Base-by-base conservation (phyloP, 2,329 filamentous ascomycete species). In the Aschersonia sp. region DNA sequence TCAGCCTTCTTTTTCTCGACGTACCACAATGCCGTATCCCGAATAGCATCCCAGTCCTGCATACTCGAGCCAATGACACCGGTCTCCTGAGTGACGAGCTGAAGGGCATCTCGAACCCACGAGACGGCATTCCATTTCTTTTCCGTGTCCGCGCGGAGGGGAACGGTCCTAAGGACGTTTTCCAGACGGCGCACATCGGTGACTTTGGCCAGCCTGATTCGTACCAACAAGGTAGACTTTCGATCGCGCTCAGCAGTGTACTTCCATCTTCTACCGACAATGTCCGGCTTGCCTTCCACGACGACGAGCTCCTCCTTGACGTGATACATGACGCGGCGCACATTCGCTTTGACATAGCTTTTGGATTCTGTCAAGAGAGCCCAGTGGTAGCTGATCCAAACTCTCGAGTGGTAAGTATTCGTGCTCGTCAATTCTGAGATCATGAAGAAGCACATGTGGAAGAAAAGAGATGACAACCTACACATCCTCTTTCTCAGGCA, bases 11-110 rank as follows among this genome's bases (percentile, higher is more conserved):
- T 51, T 28, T 44, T 6, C 12, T 51, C 47, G 30, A 51, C 43
- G 45, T 51, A 51, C 31, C 46, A 49, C 50, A 51, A 49, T 31
- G 45, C 43, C 29, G 42, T 44, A 30, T 47, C 47, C 41, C 50
- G 47, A 44, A 51, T 51, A 9, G 31, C 47, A 3, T 44, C 43
- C 50, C 50, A 51, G 30, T 47, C 43, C 12, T 40, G 29, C 12
- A 49, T 29, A 29, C 40, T 35, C 20, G 50, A 41, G 31, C 47
- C 47, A 12, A 51, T 45, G 12, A 40, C 43, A n/a, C 48, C 32
- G 2, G 38, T 29, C 29, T 49, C 50, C n/a, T 42, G 29, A 9
- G 42, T 45, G 12, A 40, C 45, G 2, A 47, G 40, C n/a, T 47
- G 43, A 3, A 51, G 40, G 7, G 50, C 50, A 35, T 51, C 50